Evolutionary conservation across 345 rosid species (phyloP).

Genomic region (Eucalyptus tenuipes): DNA sequence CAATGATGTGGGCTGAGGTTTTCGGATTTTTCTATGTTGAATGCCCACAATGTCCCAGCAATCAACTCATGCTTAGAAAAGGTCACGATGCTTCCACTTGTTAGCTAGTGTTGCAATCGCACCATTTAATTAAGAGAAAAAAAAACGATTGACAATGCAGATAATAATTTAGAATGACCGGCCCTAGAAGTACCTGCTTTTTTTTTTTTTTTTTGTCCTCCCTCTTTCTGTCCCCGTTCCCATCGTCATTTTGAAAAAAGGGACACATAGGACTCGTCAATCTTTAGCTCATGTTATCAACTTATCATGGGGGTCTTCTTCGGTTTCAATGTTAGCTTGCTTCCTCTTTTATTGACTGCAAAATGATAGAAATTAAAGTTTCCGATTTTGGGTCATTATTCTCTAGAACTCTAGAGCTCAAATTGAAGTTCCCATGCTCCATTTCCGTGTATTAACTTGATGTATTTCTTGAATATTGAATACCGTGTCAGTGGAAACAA

Average conservation of each 20-base stretch:
- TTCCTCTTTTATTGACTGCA: background rate
- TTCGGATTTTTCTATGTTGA: background rate
- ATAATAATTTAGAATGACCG: background rate
- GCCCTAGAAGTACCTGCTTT: background rate
- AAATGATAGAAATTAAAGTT: background rate
- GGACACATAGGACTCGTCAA: background rate
- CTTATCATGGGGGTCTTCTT: background rate
- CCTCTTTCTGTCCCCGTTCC: background rate
- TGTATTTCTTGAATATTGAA: background rate
- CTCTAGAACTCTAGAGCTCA: background rate
- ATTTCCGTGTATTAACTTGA: background rate
- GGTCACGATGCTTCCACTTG: background rate
- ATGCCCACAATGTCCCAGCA: background rate
- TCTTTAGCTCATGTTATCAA: background rate
- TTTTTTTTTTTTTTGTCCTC: background rate
- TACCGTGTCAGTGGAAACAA: background rate
- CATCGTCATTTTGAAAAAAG: background rate
- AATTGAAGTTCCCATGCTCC: background rate
- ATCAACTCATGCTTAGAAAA: background rate
- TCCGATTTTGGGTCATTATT: background rate
- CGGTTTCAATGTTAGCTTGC: background rate
- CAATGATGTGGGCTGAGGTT: background rate
- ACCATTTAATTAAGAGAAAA: background rate
- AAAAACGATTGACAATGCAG: background rate
- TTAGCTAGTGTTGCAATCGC: background rate